Evolutionary conservation across 257 asterid genomes (phyloP), one percentile per base, ranked within the genome.

Genomic region (Henckelia pumila): DNA sequence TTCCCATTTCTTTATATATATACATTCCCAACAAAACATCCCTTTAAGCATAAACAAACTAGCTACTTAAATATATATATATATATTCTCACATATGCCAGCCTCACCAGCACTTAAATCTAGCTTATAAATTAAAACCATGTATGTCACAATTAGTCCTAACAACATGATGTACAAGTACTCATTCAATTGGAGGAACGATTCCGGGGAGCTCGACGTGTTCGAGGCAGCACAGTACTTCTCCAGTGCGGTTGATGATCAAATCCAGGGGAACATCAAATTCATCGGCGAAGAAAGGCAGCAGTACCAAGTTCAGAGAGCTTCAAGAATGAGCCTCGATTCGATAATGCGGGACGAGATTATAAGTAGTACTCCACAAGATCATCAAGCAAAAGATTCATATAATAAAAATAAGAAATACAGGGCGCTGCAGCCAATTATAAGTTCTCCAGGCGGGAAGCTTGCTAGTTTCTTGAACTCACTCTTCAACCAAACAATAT

Each of bases 211-310:
- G 71, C 82, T 92, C 21, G 95, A 84, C 35, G 97, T 89, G 19
- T 92, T 92, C 71, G 96, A 89, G 83, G 98, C 97, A 5, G 83
- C 93, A 23, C 77, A 74, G 22, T 92, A 92, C 65, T 92, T 89
- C 88, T 82, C 95, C 44, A 76, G 73, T 23, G 76, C 70, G 63
- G 72, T 77, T 49, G 95, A 84, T 67, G 66, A 63, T 56, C 71
- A 74, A 29, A 57, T 73, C 0, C 25, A 61, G 25, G 55, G 71
- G 9, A 49, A 33, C 13, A 3, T 37, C 23, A 28, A 67, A n/a
- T 21, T 65, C 32, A 56, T 56, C 22, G 66, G 58, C 30, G 72
- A 73, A 24, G 77, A 67, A 2, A 67, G 64, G 59, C 79, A 68
- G 19, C 23, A 68, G 19, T 20, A 28, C 5, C 64, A 73, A 2